Conservation (phyloP, 768 basidiomycete species). For the Auricularia auricula-judae region DNA sequence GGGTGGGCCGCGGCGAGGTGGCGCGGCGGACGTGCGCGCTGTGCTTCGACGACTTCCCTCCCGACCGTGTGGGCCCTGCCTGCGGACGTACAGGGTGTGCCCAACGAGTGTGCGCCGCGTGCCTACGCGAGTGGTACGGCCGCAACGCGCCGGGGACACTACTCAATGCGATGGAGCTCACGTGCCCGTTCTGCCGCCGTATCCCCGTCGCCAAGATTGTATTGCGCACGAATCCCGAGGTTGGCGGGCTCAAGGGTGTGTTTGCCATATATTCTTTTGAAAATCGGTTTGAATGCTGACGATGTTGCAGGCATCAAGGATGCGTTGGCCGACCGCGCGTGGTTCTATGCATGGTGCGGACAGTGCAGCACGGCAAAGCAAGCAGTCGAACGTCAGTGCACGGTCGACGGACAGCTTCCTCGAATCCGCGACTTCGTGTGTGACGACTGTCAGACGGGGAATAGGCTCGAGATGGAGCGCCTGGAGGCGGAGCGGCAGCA, state of each 20-base stretch:
- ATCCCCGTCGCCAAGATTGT: constrained; percentile 15
- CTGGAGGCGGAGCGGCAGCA: background rate
- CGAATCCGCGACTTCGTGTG: constrained; percentile 11
- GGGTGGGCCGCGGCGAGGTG: constrained; percentile 16
- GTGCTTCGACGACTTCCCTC: constrained; percentile 18
- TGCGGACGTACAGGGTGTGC: constrained; percentile 18
- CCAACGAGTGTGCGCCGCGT: constrained; percentile 15
- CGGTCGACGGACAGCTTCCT: constrained; percentile 12
- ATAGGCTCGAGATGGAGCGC: background rate
- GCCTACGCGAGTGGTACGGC: constrained; percentile 20
- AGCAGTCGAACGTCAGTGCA: constrained; percentile 14
- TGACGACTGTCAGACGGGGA: constrained; percentile 9
- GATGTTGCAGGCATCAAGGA: background rate
- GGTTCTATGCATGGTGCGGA: constrained; percentile 19
- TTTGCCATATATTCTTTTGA: background rate
- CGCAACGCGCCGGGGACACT: constrained; percentile 16
- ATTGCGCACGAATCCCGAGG: constrained; percentile 13
- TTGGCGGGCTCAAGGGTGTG: constrained; percentile 14
- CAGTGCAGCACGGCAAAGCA: constrained; percentile 16
- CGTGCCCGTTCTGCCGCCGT: constrained; percentile 20
- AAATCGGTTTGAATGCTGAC: background rate
- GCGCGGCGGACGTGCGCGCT: constrained; percentile 15
- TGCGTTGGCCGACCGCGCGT: constrained; percentile 17
- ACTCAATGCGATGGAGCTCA: constrained; percentile 18
- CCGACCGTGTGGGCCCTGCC: constrained; percentile 14